These are phyloP conservation scores for Platanthera zijinensis DNA, from an alignment of 106 monocot species.

Conservation along the genomic window DNA sequence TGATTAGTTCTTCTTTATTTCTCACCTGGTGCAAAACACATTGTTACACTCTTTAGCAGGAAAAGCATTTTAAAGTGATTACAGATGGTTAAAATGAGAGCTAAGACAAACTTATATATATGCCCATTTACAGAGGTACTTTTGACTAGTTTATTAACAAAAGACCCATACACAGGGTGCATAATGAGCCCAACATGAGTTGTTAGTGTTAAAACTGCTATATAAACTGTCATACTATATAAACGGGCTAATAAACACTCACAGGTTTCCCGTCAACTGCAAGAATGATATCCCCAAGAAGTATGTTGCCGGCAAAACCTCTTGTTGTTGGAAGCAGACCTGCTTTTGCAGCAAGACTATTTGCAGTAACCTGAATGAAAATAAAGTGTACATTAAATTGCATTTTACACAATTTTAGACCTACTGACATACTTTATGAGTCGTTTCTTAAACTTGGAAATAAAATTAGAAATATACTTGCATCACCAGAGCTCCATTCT, in stretches of 20 bases:
- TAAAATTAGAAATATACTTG: slow-evolving; percentile 30
- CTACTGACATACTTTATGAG: background rate
- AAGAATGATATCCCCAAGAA: slow-evolving; percentile 83
- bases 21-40: slow-evolving; percentile 30
- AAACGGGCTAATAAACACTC: slow-evolving; percentile 14
- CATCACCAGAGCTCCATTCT: slow-evolving; percentile 79
- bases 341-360: slow-evolving; percentile 75
- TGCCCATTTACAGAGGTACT: too few relatives aligned
- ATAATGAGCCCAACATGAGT: too few relatives aligned
- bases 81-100: background rate
- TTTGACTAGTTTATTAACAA: too few relatives aligned
- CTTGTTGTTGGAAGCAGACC: slow-evolving; percentile 74
- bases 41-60: too few relatives aligned
- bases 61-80: background rate
- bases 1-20: slow-evolving; percentile 60
- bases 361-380: slow-evolving; percentile 42
- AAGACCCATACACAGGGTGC: too few relatives aligned
- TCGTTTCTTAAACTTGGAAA: background rate
- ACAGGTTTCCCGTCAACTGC: slow-evolving; percentile 67
- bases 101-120: background rate
- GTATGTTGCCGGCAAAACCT: slow-evolving; percentile 78
- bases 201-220: too few relatives aligned
- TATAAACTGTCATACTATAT: too few relatives aligned
- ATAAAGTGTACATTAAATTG: background rate
- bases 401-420: background rate